These are phyloP conservation scores for Fusarium falciforme DNA, from an alignment of 2,329 filamentous ascomycete genomes.

Conservation along the genomic window DNA sequence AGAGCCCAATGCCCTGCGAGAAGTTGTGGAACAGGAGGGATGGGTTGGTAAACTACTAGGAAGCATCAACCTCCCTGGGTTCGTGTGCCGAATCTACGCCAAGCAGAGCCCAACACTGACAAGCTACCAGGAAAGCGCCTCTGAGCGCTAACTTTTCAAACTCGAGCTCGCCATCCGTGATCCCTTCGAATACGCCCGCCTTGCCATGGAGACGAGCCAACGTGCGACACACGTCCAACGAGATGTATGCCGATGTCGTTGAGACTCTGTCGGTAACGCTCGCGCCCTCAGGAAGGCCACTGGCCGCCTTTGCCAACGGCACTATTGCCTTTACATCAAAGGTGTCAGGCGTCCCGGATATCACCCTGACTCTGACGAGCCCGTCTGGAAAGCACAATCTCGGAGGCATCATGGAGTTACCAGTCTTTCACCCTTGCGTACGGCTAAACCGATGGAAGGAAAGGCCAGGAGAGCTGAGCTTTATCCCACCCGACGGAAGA, in stretches of 20 bases:
- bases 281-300: constrained; percentile 87
- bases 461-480: constrained; percentile 90
- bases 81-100: constrained; percentile 32
- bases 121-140: constrained; percentile 53
- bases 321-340: constrained; percentile 96
- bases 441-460: constrained; percentile 91
- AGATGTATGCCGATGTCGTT: constrained; percentile 95
- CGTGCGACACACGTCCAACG: constrained; percentile 95
- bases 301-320: constrained; percentile 89
- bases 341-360: constrained; percentile 92
- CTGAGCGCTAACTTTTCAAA: constrained; percentile 53
- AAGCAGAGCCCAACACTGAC: constrained; percentile 15
- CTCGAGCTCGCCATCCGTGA: constrained; percentile 53
- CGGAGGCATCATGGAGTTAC: constrained; percentile 80
- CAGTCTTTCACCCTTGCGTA: constrained; percentile 97
- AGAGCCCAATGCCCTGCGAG: constrained; percentile 90
- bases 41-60: constrained; percentile 90
- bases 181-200: constrained; percentile 62
- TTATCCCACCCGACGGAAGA: constrained; percentile 92
- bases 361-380: constrained; percentile 82
- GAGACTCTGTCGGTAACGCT: constrained; percentile 90
- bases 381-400: constrained; percentile 85
- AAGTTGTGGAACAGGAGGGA: constrained; percentile 91
- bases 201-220: constrained; percentile 92
- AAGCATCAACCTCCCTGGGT: constrained; percentile 86